phyloP scores from a whole-genome alignment of 495 filamentous ascomycete species.

The Neurospora sp. region DNA sequence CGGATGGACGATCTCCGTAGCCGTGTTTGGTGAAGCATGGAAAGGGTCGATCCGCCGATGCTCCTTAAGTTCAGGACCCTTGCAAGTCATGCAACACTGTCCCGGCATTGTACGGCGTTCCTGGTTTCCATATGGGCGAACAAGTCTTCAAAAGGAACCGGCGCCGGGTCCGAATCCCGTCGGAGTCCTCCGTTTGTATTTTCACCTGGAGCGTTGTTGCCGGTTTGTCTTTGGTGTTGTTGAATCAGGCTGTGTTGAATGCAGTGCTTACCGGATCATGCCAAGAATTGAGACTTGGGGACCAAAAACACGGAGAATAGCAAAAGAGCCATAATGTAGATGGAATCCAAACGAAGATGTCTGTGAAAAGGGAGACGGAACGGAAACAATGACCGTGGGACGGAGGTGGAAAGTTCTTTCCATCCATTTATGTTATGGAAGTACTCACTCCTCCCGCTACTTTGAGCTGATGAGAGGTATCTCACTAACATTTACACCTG shows the following conservation, averaged over 20 bases:
- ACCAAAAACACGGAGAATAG: not conserved
- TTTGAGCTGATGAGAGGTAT: not conserved
- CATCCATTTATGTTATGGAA: not conserved
- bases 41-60: not conserved
- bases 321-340: not conserved
- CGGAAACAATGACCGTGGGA: not conserved
- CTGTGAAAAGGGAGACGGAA: not conserved
- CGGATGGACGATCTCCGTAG: constrained; percentile 12
- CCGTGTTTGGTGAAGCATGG: constrained; percentile 1
- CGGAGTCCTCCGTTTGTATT: not conserved
- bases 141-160: not conserved
- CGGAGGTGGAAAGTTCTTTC: not conserved
- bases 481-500: not conserved
- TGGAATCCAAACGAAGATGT: not conserved
- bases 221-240: not conserved
- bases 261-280: not conserved
- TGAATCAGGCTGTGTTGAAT: not conserved
- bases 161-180: not conserved
- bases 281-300: not conserved
- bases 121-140: not conserved
- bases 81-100: not conserved
- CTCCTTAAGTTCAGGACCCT: not conserved
- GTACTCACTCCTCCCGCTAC: not conserved
- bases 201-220: not conserved
- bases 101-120: not conserved